These are phyloP conservation scores for Thecaphora thlaspeos DNA, from an alignment of 1,284 basidiomycete species.

Conservation along the genomic window DNA sequence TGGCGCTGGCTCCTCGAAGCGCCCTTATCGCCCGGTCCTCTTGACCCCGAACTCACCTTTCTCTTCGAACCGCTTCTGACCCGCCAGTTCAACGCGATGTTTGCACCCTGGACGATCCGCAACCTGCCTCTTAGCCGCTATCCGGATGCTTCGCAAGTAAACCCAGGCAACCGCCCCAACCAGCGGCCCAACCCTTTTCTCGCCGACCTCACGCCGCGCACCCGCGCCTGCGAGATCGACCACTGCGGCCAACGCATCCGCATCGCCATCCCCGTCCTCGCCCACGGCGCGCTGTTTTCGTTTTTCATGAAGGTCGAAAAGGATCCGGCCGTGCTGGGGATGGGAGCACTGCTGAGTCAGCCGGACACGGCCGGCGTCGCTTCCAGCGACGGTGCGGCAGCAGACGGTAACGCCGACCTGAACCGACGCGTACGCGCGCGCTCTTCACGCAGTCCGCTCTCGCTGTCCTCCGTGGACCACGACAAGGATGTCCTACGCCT, in stretches of 20 bases:
- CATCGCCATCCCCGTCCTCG: slow-evolving; percentile 51
- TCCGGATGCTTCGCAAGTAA: not conserved
- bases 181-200: slow-evolving; percentile 55
- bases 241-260: slow-evolving; percentile 57
- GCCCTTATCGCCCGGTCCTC: not conserved
- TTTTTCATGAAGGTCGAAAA: slow-evolving; percentile 59
- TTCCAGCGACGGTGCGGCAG: not conserved
- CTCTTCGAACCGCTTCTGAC: no score
- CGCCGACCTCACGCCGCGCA: slow-evolving; percentile 60
- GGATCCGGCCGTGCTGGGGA: slow-evolving; percentile 48
- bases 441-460: slow-evolving; percentile 17
- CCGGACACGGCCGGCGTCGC: slow-evolving; percentile 14
- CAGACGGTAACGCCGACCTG: not conserved
- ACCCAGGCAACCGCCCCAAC: not conserved
- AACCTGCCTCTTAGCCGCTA: slow-evolving; percentile 15
- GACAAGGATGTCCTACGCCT: slow-evolving; percentile 42
- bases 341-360: slow-evolving; percentile 23
- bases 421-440: slow-evolving; percentile 8
- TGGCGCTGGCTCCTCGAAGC: no score
- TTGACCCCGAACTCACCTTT: no score
- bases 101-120: slow-evolving; percentile 61
- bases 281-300: slow-evolving; percentile 56
- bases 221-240: slow-evolving; percentile 55
- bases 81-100: slow-evolving; percentile 61
- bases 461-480: slow-evolving; percentile 40